Evolutionary conservation across 2,329 filamentous ascomycete species (phyloP), one percentile per base, ranked within the genome.

Genomic region (Scortechinia acanthostroma): DNA sequence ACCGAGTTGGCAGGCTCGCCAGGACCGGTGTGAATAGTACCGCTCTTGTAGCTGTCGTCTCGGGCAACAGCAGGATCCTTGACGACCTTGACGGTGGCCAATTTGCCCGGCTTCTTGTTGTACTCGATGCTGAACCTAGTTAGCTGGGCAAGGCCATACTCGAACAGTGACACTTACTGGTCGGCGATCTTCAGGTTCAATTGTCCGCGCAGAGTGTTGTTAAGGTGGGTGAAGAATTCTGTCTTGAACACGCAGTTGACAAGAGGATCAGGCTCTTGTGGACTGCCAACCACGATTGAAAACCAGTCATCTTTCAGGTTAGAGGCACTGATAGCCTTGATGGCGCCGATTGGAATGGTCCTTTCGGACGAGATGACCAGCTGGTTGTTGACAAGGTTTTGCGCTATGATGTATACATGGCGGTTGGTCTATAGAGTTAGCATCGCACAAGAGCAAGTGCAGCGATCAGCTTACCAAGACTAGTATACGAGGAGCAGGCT

Each of bases 41-140:
- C 83, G 61, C 90, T 96, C 77, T 98, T 98, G 73, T 98, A 98
- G 50, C 82, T 77, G 63, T 98, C 93, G 42, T 83, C 83, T 10
- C 10, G 6, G 3, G 74, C 68, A 44, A 85, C 76, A 44, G 82
- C 77, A 0, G 91, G 83, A 59, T 98, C 93, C 66, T 95, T 95
- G 49, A 95, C 59, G 5, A 88, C 88, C 69, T 97, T 97, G 58
- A 98, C 86, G 4, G 81, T 67, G 45, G 91, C 86, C 62, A 88
- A 77, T 69, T 98, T 98, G 46, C 88, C 88, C 1, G 93, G 93
- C 66, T 98, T 98, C 76, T 97, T 98, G 59, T 91, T 91, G 64
- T 95, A 98, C 60, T 95, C 88, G 53, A 98, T 91, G 35, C 10
- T 30, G n/a, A n/a, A 30, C 10, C 10, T 30, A 10, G 25, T 30